These are phyloP conservation scores for Chaetomium sp. DNA, from an alignment of 2,329 filamentous ascomycete species.

Conservation along the genomic window DNA sequence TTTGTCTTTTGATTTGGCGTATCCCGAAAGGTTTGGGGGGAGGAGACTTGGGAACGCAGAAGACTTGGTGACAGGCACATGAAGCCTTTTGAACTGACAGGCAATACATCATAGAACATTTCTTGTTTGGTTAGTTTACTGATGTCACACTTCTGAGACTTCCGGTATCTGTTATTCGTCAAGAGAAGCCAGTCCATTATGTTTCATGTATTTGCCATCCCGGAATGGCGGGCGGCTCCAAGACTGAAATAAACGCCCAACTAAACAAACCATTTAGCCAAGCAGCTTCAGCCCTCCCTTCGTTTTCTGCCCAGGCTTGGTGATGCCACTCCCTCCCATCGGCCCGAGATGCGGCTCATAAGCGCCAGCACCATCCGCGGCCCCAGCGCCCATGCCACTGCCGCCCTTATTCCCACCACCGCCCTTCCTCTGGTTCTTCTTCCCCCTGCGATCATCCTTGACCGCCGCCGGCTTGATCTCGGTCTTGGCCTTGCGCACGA, in stretches of 20 bases:
- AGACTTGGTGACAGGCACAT: neutral
- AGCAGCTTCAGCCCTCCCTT: conserved; percentile 65
- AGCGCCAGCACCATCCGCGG: conserved; percentile 33
- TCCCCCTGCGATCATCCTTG: conserved; percentile 62
- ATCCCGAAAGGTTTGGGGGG: neutral
- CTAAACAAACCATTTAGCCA: conserved; percentile 45
- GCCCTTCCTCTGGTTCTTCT: conserved; percentile 45
- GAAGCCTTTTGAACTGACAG: neutral
- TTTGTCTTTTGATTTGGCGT: neutral
- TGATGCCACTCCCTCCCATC: conserved; percentile 53
- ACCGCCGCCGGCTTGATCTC: conserved; percentile 80
- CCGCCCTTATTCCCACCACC: conserved; percentile 41
- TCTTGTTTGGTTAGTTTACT: neutral
- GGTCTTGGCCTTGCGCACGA: conserved; percentile 84
- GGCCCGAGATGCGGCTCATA: conserved; percentile 58
- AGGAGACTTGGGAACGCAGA: neutral
- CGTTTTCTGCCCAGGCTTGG: conserved; percentile 67
- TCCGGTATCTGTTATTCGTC: neutral
- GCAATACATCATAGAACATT: neutral
- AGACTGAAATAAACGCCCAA: neutral
- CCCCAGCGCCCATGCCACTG: conserved; percentile 33
- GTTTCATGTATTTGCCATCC: neutral
- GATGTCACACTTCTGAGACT: neutral
- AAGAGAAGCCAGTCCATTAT: neutral
- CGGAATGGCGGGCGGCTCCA: neutral